phyloP scores from a whole-genome alignment of 2,329 filamentous ascomycete genomes.

The Monosporascus sp. region DNA sequence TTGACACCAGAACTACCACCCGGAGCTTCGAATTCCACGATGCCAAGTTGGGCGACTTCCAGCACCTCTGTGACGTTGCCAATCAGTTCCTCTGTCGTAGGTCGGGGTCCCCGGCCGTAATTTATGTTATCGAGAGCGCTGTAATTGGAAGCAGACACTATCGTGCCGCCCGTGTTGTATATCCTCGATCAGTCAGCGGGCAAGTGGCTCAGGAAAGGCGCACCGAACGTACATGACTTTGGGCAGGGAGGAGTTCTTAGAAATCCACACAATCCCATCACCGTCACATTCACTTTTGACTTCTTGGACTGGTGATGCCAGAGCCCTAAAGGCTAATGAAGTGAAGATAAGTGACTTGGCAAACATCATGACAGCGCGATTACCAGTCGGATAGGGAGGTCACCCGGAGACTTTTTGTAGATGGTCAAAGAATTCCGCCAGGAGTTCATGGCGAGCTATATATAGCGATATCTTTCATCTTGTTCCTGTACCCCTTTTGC shows the following conservation, averaged over 20 bases:
- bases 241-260: constrained; percentile 18
- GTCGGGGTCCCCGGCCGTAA: constrained; percentile 22
- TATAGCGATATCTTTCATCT: no score
- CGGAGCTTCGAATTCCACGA: constrained; percentile 18
- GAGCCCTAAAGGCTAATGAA: not conserved
- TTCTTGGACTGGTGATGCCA: not conserved
- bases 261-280: constrained; percentile 14
- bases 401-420: no score
- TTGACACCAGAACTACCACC: constrained; percentile 26
- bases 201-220: not conserved
- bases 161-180: constrained; percentile 24
- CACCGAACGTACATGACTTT: constrained; percentile 19
- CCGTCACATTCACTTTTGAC: not conserved
- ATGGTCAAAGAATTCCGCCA: no score
- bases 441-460: no score
- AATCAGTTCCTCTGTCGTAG: constrained; percentile 21
- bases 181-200: constrained; percentile 7
- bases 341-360: not conserved
- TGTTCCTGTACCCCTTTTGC: no score
- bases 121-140: constrained; percentile 28
- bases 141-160: constrained; percentile 29
- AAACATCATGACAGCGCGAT: not conserved
- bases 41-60: constrained; percentile 24
- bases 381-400: no score
- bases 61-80: constrained; percentile 27